Evolutionary conservation across 768 basidiomycete genomes (phyloP), one percentile per base, ranked within the genome.

Genomic region (Boletales sp.): DNA sequence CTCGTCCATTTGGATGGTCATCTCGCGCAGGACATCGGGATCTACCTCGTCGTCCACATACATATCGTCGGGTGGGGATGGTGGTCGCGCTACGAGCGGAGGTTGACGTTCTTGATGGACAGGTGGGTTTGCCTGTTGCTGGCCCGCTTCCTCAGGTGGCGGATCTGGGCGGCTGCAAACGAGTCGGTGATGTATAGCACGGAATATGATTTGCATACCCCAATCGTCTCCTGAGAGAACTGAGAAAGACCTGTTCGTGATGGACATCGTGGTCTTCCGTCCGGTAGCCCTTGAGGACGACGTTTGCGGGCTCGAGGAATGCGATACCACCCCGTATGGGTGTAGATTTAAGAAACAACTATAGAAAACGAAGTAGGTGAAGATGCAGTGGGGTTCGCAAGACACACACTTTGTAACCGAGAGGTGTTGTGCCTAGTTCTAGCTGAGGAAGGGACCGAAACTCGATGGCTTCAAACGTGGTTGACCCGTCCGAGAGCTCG

Each of bases 401-500:
- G 21, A 38, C 25, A 34, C 25, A 34, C 9, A 90, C 94, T 75
- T 97, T 97, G 61, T 72, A 88, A 9, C 94, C 94, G 30, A 94
- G 71, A 3, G 80, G 80, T 1, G 93, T 95, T 17, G 77, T 79
- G 8, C 87, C 89, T 15, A 97, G 74, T 43, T 76, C 75, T 17
- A 97, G 56, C 39, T 81, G 74, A 2, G 80, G 78, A 28, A 96
- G 63, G 19, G 74, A 69, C 46, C 78, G 80, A 55, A 85, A 91
- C 62, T 97, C 94, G 54, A 94, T 83, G 3, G 43, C 43, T 15
- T 9, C 19, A 31, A 44, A 44, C 4, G 69, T 75, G 2, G 73
- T 77, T 13, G 71, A 64, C n/a, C 94, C 94, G 64, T 97, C 94
- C 46, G 81, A 84, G 44, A 96, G 66, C 56, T 84, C 75, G 28